Percentiles rank a stretch among this genome's conserved stretches.
Conservation (phyloP, 345 rosid genomes). For the Chamaenerion angustifolium region DNA sequence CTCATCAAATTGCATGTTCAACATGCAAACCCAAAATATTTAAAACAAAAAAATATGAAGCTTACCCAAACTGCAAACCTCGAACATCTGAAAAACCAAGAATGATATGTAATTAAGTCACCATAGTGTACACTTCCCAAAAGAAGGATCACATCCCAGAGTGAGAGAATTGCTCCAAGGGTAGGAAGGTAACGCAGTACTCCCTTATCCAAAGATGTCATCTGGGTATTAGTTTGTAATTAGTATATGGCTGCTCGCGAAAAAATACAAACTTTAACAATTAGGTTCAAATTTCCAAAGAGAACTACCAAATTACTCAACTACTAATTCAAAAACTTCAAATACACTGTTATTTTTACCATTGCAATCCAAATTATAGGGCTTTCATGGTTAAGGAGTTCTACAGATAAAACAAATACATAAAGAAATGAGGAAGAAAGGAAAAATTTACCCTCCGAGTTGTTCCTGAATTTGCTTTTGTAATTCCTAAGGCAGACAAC, state of each 20-base stretch:
- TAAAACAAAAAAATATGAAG: conserved; percentile 2
- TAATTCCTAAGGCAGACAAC: conserved; percentile 29
- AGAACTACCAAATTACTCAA: too few species aligned
- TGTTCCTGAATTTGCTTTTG: conserved; percentile 18
- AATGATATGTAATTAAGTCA: conserved; percentile 26
- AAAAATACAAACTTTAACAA: not conserved
- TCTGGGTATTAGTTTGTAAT: conserved; percentile 17
- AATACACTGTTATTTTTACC: too few species aligned
- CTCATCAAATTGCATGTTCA: not conserved
- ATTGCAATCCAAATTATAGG: too few species aligned
- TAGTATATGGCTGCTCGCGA: not conserved
- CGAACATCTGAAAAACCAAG: conserved; percentile 42
- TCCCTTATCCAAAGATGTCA: conserved; percentile 28
- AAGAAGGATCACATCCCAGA: conserved; percentile 37
- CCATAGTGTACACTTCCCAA: conserved; percentile 22
- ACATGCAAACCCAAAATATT: conserved; percentile 1
- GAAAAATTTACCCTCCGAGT: conserved; percentile 30
- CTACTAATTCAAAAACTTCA: too few species aligned
- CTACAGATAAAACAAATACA: too few species aligned
- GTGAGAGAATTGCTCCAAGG: conserved; percentile 51
- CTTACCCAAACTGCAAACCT: conserved; percentile 60
- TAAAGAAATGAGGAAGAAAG: not conserved
- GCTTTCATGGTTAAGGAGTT: too few species aligned
- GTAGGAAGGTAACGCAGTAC: conserved; percentile 35
- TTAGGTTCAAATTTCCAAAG: too few species aligned